Evolutionary conservation across 192 early-diverging fungal genomes (phyloP).

Genomic region (Endogone sp.): DNA sequence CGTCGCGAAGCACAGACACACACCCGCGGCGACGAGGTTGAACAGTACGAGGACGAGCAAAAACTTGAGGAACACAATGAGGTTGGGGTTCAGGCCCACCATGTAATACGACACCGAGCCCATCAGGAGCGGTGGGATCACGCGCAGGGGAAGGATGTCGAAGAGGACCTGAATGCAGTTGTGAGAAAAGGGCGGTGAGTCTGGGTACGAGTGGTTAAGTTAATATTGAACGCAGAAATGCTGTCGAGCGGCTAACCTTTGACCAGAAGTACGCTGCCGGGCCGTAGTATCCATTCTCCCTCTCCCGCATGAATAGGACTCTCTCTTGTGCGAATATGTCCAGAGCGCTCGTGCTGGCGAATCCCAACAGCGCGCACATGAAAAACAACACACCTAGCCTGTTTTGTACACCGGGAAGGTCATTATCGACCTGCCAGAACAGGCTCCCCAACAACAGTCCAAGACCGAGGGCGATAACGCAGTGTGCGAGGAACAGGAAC

Average conservation of each 20-base stretch:
- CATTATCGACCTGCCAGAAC: slow-evolving; percentile 53
- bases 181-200: neutral
- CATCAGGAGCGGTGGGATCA: slow-evolving; percentile 62
- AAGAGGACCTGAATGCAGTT: slow-evolving; percentile 38
- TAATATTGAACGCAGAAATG: too few relatives aligned
- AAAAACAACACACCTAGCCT: slow-evolving; percentile 68
- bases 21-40: slow-evolving; percentile 52
- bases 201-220: too few relatives aligned
- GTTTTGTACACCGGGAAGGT: slow-evolving; percentile 72
- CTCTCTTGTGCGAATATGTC: slow-evolving; percentile 46
- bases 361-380: slow-evolving; percentile 62
- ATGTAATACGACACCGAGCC: slow-evolving; percentile 65
- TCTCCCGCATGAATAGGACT: slow-evolving; percentile 42
- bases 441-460: slow-evolving; percentile 64
- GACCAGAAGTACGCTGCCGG: slow-evolving; percentile 49
- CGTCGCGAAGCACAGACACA: slow-evolving; percentile 55
- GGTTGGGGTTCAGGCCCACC: slow-evolving; percentile 54
- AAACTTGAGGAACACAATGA: slow-evolving; percentile 53
- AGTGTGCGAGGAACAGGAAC: slow-evolving; percentile 55
- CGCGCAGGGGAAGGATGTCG: slow-evolving; percentile 65
- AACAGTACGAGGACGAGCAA: slow-evolving; percentile 61
- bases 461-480: slow-evolving; percentile 44
- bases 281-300: slow-evolving; percentile 45
- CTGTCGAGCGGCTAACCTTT: too few relatives aligned
- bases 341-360: slow-evolving; percentile 62